Evolutionary conservation across 2,329 filamentous ascomycete species (phyloP), one percentile per base, ranked within the genome.

Genomic region (Sphaceloma murrayae): DNA sequence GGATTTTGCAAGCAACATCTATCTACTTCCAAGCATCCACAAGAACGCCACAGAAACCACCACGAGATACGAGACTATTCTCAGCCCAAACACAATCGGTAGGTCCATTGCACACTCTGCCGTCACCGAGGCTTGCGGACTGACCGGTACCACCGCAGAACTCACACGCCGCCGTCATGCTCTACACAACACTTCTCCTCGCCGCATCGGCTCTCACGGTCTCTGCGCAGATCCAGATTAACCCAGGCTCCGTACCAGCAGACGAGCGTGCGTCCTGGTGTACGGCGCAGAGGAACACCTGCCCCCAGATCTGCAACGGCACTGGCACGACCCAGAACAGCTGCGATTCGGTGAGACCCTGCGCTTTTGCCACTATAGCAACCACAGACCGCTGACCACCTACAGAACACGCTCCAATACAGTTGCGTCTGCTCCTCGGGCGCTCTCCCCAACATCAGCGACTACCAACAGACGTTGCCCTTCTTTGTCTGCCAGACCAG

Each of bases 391-490:
- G 11, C 29, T 43, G 50, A 62, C 40, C 22, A 22, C 48, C 39
- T 31, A 29, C 43, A 52, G 50, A 49, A 40, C 55, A 75, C 66
- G 13, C 67, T 82, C 48, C 59, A 59, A 24, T 81, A 67, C 65
- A 66, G 56, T 46, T 82, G 78, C 62, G 63, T 65, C 40, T 82
- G 78, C 67, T 51, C 55, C 51, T 72, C 77, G 58, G 70, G 69
- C 51, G 70, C 67, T 31, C 57, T 59, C 5, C 75, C 75, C 52
- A 69, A 77, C 55, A 67, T 78, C 53, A 58, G 64, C 48, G 62
- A 67, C 53, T 82, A 78, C 62, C 53, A 61, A 44, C 63, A 74
- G 60, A 76, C 75, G 17, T 63, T 82, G 38, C 76, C 77, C 31
- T 75, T 67, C 61, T 78, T 67, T 60, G 68, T 76, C 59, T 82